A percentile compares a stretch with the other conserved stretches of the same genome.
Conservation (phyloP, 805 yeast genomes). For the Ogataea trehalophila region DNA sequence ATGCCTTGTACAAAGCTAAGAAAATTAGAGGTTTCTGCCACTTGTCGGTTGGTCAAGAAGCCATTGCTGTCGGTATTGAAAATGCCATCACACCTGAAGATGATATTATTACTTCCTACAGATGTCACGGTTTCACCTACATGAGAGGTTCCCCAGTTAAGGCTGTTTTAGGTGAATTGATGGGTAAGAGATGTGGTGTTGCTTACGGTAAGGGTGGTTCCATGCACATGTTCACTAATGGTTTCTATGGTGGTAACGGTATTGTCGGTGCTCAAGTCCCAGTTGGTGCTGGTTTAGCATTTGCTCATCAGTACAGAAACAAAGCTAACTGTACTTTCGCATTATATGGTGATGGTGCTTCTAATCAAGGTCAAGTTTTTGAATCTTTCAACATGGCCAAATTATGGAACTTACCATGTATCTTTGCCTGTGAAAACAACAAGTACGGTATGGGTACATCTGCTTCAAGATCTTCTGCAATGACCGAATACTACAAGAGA, state of each 20-base stretch:
- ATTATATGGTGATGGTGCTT: slow-evolving; percentile 98
- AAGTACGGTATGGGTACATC: slow-evolving; percentile 99
- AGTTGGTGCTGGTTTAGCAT: slow-evolving; percentile 96
- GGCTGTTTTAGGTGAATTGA: slow-evolving; percentile 87
- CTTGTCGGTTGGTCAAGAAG: slow-evolving; percentile 97
- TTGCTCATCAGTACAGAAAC: slow-evolving; percentile 91
- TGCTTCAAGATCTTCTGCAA: slow-evolving; percentile 93
- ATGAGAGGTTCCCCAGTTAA: slow-evolving; percentile 93
- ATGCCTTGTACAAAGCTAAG: slow-evolving; percentile 96
- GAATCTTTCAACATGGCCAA: slow-evolving; percentile 99
- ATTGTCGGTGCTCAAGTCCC: slow-evolving; percentile 99
- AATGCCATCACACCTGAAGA: slow-evolving; percentile 83
- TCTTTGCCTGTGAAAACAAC: slow-evolving; percentile 97
- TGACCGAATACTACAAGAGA: slow-evolving; percentile 96
- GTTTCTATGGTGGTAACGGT: slow-evolving; percentile 99
- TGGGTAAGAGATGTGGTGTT: slow-evolving; percentile 95
- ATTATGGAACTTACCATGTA: slow-evolving; percentile 92
- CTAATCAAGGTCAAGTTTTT: slow-evolving; percentile 98
- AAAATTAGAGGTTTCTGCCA: slow-evolving; percentile 99
- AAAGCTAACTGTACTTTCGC: slow-evolving; percentile 78
- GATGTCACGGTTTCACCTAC: slow-evolving; percentile 98
- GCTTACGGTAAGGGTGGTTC: slow-evolving; percentile 99
- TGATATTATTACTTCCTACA: slow-evolving; percentile 91
- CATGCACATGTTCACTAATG: slow-evolving; percentile 96
- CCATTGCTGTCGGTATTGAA: slow-evolving; percentile 98